These are phyloP conservation scores for Coemansia sp. DNA, from an alignment of 192 early-diverging fungal species.

Conservation along the genomic window DNA sequence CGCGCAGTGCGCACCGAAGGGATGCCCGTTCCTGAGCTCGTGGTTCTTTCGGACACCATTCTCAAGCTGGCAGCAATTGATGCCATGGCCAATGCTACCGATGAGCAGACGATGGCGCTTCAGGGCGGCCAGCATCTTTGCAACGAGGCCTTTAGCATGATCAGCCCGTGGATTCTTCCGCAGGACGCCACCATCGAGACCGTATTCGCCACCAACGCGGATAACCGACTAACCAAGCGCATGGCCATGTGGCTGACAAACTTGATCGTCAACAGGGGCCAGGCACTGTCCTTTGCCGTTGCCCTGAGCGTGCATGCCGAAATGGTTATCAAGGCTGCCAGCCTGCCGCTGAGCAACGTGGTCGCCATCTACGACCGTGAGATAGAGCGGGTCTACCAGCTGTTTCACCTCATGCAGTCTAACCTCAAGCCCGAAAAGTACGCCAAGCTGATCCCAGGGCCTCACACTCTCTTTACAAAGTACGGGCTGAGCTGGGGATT, in stretches of 20 bases:
- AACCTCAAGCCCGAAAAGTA: constrained; percentile 44
- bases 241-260: constrained; percentile 42
- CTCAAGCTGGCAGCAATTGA: constrained; percentile 31
- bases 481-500: constrained; percentile 43
- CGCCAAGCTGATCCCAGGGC: constrained; percentile 36
- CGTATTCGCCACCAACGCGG: constrained; percentile 17
- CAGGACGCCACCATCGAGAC: constrained; percentile 32
- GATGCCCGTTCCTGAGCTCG: constrained; percentile 36
- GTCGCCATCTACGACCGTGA: constrained; percentile 49
- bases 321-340: constrained; percentile 23
- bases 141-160: constrained; percentile 49
- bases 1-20: constrained; percentile 23
- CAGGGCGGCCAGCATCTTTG: constrained; percentile 43
- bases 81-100: constrained; percentile 42
- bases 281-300: constrained; percentile 30
- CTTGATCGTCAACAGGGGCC: constrained; percentile 16
- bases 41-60: constrained; percentile 32
- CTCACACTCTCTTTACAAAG: constrained; percentile 27
- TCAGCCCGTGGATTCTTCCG: constrained; percentile 33
- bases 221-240: constrained; percentile 28
- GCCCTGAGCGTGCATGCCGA: constrained; percentile 44
- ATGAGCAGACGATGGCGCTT: constrained; percentile 42
- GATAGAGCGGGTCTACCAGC: constrained; percentile 48
- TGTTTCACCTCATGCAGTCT: constrained; percentile 39
- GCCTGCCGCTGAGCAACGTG: constrained; percentile 37